Evolutionary conservation across 164 flowering plant species (phyloP).

Genomic region (Brasenia schreberi): DNA sequence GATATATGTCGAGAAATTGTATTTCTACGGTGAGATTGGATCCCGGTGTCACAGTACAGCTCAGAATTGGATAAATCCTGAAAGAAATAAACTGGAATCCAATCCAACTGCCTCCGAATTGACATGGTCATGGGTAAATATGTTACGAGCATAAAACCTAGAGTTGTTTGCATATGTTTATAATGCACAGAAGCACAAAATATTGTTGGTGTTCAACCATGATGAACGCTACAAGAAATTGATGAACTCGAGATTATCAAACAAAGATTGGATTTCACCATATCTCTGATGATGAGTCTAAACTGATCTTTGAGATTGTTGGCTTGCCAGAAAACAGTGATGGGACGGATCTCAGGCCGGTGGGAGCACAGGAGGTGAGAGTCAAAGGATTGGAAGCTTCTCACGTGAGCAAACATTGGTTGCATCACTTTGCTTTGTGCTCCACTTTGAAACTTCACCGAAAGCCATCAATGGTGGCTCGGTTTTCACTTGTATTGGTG

Average conservation of each 20-base stretch:
- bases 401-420: not conserved
- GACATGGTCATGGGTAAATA: too few relatives aligned
- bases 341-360: not conserved
- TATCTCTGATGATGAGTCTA: not conserved
- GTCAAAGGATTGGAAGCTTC: not conserved
- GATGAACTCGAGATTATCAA: not conserved
- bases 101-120: too few relatives aligned
- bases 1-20: too few relatives aligned
- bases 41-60: too few relatives aligned
- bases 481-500: not conserved
- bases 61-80: too few relatives aligned
- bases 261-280: not conserved
- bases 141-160: too few relatives aligned
- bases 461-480: not conserved
- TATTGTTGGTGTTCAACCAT: not conserved
- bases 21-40: too few relatives aligned
- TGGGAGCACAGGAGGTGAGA: not conserved
- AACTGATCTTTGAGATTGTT: not conserved
- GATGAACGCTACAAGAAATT: not conserved
- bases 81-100: too few relatives aligned
- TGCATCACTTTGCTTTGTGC: not conserved
- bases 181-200: not conserved
- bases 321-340: not conserved
- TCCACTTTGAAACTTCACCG: not conserved
- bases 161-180: not conserved